phyloP scores from a whole-genome alignment of 148 eudicot genomes.

The Chenopodium quinoa region DNA sequence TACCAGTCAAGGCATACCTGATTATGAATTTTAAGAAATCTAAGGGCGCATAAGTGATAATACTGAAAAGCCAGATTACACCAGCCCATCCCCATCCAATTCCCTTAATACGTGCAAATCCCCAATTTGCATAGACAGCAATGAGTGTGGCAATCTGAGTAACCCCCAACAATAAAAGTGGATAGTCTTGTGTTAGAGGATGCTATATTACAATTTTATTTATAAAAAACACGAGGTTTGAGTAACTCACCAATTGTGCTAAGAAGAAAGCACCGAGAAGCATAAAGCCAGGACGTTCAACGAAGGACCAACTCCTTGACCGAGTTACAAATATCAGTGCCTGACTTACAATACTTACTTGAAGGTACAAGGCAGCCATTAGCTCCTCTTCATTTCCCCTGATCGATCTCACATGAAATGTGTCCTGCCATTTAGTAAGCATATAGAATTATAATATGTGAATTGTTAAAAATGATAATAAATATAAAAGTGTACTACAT shows the following conservation, averaged over 20 bases:
- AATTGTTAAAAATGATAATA: neutral
- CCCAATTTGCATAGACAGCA: conserved; percentile 73
- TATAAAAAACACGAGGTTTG: neutral
- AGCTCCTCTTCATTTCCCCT: conserved; percentile 35
- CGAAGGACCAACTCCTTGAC: conserved; percentile 61
- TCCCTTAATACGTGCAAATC: conserved; percentile 56
- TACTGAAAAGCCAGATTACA: conserved; percentile 73
- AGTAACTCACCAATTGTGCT: conserved; percentile 68
- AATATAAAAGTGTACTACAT: neutral
- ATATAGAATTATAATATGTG: neutral
- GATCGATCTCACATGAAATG: conserved; percentile 48
- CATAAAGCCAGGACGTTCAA: conserved; percentile 70
- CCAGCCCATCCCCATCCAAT: conserved; percentile 96
- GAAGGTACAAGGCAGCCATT: conserved; percentile 70
- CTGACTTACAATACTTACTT: conserved; percentile 78
- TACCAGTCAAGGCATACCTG: conserved; percentile 58
- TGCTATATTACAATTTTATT: neutral
- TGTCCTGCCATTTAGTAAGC: conserved; percentile 34
- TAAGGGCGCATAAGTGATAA: conserved; percentile 60
- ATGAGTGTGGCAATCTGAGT: conserved; percentile 70
- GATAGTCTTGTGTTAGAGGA: neutral
- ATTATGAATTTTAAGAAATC: conserved; percentile 67
- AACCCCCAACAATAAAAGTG: neutral
- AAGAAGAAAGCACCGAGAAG: conserved; percentile 53
- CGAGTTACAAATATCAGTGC: conserved; percentile 79